Evolutionary conservation across 139 green algal genomes (phyloP), one percentile per base, ranked within the genome.

Genomic region (Astrephomene gubernaculifera): DNA sequence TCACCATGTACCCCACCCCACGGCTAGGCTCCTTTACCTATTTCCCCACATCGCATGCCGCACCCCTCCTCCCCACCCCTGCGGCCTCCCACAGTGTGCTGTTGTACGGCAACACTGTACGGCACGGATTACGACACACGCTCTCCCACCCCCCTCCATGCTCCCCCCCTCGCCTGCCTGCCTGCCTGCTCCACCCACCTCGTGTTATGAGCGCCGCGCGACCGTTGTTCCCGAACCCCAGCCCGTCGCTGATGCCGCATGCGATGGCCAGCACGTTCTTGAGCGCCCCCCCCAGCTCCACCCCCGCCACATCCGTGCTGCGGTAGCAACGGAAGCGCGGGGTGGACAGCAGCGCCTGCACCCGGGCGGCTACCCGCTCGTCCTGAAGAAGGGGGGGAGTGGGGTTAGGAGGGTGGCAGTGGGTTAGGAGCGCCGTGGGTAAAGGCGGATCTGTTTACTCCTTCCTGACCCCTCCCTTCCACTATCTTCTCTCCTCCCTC

Each of bases 191-290:
- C n/a, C 64, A 49, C 31, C 1, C 57, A 90, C 89, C 89, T 43
- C 89, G 68, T 4, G 89, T 93, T 36, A 93, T 93, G 53, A 93
- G 83, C 17, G 96, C 96, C 8, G 97, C 96, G 81, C 97, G 95
- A 19, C 93, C 96, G 86, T 99, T 99, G 88, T 95, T 93, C 14
- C 97, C 97, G 70, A 98, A 91, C 33, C 96, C 91, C 80, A 98
- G 83, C 12, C 97, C 97, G 79, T 99, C 96, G 33, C 96, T 93
- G 63, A 99, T 98, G 60, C 97, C 97, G 29, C 96, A 97, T 0
- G 97, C 97, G 85, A 99, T 98, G 44, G 97, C 97, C 43, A 99
- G 90, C 83, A 99, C 97, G 83, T 99, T 99, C 79, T 99, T 99
- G 53, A 99, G 90, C 35, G 97, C 96, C 10, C 97, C 97, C 38